Evolutionary conservation across 2,329 filamentous ascomycete species (phyloP).

Genomic region (Microsporum audouinii): DNA sequence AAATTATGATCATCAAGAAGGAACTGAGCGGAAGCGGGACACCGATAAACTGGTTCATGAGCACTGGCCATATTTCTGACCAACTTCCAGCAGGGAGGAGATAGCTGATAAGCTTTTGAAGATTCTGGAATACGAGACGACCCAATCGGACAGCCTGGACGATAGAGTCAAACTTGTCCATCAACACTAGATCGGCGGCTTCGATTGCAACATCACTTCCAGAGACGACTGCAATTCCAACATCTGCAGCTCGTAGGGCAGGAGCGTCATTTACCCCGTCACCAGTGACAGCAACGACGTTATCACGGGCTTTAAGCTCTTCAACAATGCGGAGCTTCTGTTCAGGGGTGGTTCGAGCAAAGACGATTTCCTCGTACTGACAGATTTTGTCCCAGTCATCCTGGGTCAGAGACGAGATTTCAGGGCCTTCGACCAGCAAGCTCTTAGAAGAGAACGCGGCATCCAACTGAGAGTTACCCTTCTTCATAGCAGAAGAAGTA

Average conservation of each 20-base stretch:
- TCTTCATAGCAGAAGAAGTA: constrained; percentile 21
- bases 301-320: constrained; percentile 53
- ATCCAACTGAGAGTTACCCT: constrained; percentile 12
- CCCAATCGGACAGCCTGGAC: constrained; percentile 62
- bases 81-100: constrained; percentile 61
- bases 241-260: constrained; percentile 47
- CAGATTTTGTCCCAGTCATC: constrained; percentile 57
- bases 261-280: constrained; percentile 42
- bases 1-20: constrained; percentile 49
- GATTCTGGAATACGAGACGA: constrained; percentile 61
- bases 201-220: constrained; percentile 52
- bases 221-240: constrained; percentile 48
- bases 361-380: constrained; percentile 60
- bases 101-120: constrained; percentile 65
- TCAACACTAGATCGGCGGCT: constrained; percentile 50
- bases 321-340: constrained; percentile 71
- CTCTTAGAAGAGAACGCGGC: constrained; percentile 29
- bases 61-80: constrained; percentile 57
- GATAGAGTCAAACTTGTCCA: constrained; percentile 60
- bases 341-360: constrained; percentile 64
- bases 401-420: constrained; percentile 54
- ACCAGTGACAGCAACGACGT: constrained; percentile 45
- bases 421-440: constrained; percentile 53
- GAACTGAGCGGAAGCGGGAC: constrained; percentile 61
- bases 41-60: constrained; percentile 61